Percentiles rank a stretch among this genome's conserved stretches.
These are phyloP conservation scores for Davidsoniella eucalypti DNA, from an alignment of 2,329 filamentous ascomycete species.

Conservation along the genomic window DNA sequence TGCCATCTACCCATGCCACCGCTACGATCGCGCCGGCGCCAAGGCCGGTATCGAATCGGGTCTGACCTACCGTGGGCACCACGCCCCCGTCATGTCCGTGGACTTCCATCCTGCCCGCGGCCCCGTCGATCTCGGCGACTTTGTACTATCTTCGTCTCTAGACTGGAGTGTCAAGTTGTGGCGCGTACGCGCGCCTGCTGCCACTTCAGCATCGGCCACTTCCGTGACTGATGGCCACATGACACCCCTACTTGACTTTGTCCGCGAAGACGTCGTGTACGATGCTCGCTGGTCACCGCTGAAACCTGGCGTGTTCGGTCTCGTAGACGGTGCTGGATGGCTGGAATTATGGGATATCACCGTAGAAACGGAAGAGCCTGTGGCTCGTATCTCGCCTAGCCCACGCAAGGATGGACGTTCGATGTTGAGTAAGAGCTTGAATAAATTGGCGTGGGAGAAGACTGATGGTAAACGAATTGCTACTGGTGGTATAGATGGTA, in stretches of 20 bases:
- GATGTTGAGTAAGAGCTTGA: constrained; percentile 70
- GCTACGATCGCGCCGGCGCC: constrained; percentile 91
- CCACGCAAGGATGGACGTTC: constrained; percentile 45
- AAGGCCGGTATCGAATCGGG: constrained; percentile 89
- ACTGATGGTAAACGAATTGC: constrained; percentile 75
- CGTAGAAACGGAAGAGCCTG: constrained; percentile 79
- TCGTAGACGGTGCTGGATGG: constrained; percentile 83
- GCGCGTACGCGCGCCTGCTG: constrained; percentile 74
- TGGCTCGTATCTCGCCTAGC: constrained; percentile 62
- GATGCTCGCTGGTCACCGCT: constrained; percentile 90
- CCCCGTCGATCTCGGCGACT: constrained; percentile 82
- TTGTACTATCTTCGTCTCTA: constrained; percentile 79
- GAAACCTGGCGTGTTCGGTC: constrained; percentile 83
- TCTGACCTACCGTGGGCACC: constrained; percentile 76
- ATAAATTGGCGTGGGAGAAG: constrained; percentile 88
- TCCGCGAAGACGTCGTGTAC: constrained; percentile 91
- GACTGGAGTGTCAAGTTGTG: constrained; percentile 98
- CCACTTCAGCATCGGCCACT: constrained; percentile 42
- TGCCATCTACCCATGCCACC: constrained; percentile 86
- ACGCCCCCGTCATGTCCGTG: constrained; percentile 87
- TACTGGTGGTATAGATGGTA: constrained; percentile 80
- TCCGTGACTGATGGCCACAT: constrained; percentile 35
- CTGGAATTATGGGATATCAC: constrained; percentile 94
- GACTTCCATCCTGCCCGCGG: constrained; percentile 89
- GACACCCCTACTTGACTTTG: constrained; percentile 70